Percentiles rank a stretch among this genome's conserved stretches.
These are phyloP conservation scores for Yarrowia deformans DNA, from an alignment of 805 yeast species.

Conservation along the genomic window DNA sequence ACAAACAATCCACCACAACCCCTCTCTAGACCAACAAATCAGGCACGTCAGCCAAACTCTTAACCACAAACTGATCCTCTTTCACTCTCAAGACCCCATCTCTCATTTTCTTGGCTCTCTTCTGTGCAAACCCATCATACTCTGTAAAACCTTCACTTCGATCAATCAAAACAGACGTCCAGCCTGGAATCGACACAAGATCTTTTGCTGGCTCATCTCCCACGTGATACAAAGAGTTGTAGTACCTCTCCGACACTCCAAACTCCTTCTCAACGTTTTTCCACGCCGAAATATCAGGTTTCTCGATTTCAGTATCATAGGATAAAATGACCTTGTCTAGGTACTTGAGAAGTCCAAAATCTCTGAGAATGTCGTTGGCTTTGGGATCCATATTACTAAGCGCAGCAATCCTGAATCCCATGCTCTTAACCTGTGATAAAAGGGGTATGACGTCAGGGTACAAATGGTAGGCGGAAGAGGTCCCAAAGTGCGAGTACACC, in stretches of 20 bases:
- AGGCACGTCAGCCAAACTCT: background rate
- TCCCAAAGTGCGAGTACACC: conserved; percentile 13
- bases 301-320: conserved; percentile 18
- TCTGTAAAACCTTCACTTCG: conserved; percentile 1
- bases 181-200: conserved; percentile 12
- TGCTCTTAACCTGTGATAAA: background rate
- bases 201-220: conserved; percentile 29
- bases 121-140: conserved; percentile 6
- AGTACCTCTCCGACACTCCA: conserved; percentile 4
- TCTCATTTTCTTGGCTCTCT: background rate
- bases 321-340: conserved; percentile 4
- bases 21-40: conserved; percentile 7
- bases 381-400: conserved; percentile 30
- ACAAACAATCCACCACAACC: no score
- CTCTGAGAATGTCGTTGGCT: background rate
- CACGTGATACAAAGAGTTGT: conserved; percentile 22
- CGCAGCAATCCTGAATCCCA: conserved; percentile 3
- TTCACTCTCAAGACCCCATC: conserved; percentile 2
- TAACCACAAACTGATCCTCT: conserved; percentile 17
- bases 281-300: conserved; percentile 23
- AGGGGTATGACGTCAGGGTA: conserved; percentile 24
- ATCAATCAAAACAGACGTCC: conserved; percentile 10
- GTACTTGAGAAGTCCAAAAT: background rate
- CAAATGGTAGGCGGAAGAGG: conserved; percentile 10
- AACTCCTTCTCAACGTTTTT: conserved; percentile 8